phyloP scores from a whole-genome alignment of 768 basidiomycete species.

The Kwoniella bestiolae region DNA sequence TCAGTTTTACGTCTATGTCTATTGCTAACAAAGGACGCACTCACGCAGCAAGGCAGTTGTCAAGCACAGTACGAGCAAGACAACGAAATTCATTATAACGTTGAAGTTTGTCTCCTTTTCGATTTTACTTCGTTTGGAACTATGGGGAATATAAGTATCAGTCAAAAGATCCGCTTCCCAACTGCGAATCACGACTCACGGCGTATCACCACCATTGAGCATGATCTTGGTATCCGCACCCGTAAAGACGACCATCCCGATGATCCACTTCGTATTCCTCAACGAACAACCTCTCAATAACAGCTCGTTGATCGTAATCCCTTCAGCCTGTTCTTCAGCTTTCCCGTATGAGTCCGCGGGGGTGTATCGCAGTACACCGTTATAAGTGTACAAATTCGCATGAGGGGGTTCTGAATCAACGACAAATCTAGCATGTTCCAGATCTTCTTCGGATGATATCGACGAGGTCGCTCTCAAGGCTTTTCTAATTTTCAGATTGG shows the following conservation, averaged over 20 bases:
- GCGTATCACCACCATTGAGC: slow-evolving; percentile 84
- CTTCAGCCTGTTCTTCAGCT: slow-evolving; percentile 51
- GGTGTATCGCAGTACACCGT: slow-evolving; percentile 75
- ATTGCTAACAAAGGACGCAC: background rate
- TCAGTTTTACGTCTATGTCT: background rate
- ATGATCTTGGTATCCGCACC: slow-evolving; percentile 71
- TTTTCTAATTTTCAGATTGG: slow-evolving; percentile 87
- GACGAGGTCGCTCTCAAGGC: slow-evolving; percentile 74
- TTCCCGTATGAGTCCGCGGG: slow-evolving; percentile 61
- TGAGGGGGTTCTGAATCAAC: slow-evolving; percentile 93
- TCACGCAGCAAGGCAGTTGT: slow-evolving; percentile 66
- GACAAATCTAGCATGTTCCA: slow-evolving; percentile 82
- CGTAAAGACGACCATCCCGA: slow-evolving; percentile 91
- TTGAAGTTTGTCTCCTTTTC: slow-evolving; percentile 95
- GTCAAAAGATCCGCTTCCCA: background rate
- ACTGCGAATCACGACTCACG: slow-evolving; percentile 50
- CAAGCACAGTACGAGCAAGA: slow-evolving; percentile 77
- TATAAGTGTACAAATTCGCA: slow-evolving; percentile 89
- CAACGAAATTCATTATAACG: slow-evolving; percentile 86
- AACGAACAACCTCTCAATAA: slow-evolving; percentile 87
- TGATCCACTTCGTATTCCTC: slow-evolving; percentile 88
- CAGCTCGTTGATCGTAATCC: slow-evolving; percentile 84
- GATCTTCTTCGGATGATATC: slow-evolving; percentile 82
- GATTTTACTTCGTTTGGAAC: slow-evolving; percentile 93
- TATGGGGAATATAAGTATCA: slow-evolving; percentile 4